Evolutionary conservation across 805 yeast species (phyloP), one percentile per base, ranked within the genome.

Genomic region (Candida taoyuanica): DNA sequence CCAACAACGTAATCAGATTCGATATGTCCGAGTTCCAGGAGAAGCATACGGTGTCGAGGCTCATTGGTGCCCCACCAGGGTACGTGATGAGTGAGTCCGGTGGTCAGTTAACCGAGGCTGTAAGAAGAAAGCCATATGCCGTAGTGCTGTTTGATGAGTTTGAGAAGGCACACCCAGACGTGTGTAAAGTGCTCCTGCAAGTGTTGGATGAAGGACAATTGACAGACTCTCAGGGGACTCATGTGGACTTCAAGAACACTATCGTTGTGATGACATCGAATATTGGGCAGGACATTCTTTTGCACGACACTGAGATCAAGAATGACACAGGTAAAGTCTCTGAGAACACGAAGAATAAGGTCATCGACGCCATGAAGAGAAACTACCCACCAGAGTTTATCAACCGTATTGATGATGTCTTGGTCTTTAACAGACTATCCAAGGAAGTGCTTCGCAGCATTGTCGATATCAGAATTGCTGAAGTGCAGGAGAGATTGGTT

Each of bases 21-120:
- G 98, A 91, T 62, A 93, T 93, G 98, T 85, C 96, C 16, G 98
- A 91, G 60, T 91, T 93, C 62, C 98, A 91, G 64, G 98, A 91
- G 58, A 84, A 85, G 58, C 96, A 88, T 62, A 73, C 95, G 0
- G 80, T 93, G 6, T 82, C 96, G 31, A 76, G 97, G 46, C 72
- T 91, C 46, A 88, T 91, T 51, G 98, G 98, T 36, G 93, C 98
- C 1, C 98, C 98, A 5, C 98, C 98, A 21, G 97, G 98, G 7
- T 91, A 91, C 59, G 96, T 91, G 17, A 93, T 96, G 37, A 89
- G 88, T 64, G 98, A 91, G 56, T 68, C 76, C 28, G 85, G 88
- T 58, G 98, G 98, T 36, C 98, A 93, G 62, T 70, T 93, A 47
- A 93, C 98, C 1, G 98, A 93, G 62, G 95, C 96, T 5, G 94